Conservation (phyloP, 2,329 filamentous ascomycete species). For the Coleophoma crateriformis region DNA sequence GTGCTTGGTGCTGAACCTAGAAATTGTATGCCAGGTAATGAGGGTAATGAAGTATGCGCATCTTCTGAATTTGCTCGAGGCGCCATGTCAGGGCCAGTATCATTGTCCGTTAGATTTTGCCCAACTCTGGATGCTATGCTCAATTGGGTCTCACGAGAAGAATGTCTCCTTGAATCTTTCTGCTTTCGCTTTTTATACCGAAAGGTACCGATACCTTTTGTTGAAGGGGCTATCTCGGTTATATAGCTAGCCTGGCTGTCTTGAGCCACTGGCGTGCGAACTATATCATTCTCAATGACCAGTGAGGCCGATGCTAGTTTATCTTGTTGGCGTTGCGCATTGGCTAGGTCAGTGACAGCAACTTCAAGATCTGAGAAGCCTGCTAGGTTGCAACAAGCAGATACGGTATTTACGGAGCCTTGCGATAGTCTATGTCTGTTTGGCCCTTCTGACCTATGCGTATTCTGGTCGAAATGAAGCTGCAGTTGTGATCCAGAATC, state of each 20-base stretch:
- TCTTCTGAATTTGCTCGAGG: too few species aligned
- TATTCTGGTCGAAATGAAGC: too few species aligned
- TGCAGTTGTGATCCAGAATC: too few species aligned
- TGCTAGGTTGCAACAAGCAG: too few species aligned
- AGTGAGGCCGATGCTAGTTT: conserved; percentile 1
- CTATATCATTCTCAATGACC: neutral
- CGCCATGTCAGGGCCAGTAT: too few species aligned
- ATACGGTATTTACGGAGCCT: too few species aligned
- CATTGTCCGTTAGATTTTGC: too few species aligned
- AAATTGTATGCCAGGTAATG: too few species aligned
- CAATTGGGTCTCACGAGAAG: too few species aligned
- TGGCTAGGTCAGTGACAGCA: neutral
- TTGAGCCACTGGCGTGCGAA: neutral
- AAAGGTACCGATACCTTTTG: conserved; percentile 22
- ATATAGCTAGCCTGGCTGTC: conserved; percentile 16
- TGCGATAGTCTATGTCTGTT: neutral
- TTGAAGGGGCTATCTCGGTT: conserved; percentile 23
- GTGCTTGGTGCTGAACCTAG: too few species aligned
- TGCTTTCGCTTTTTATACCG: conserved; percentile 18
- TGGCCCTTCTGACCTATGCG: too few species aligned
- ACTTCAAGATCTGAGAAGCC: neutral
- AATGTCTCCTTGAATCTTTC: neutral
- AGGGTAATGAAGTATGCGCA: too few species aligned
- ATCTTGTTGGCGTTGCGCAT: conserved; percentile 1
- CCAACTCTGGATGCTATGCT: neutral